Evolutionary conservation across 768 basidiomycete genomes (phyloP).

Genomic region (Trametes villosa): DNA sequence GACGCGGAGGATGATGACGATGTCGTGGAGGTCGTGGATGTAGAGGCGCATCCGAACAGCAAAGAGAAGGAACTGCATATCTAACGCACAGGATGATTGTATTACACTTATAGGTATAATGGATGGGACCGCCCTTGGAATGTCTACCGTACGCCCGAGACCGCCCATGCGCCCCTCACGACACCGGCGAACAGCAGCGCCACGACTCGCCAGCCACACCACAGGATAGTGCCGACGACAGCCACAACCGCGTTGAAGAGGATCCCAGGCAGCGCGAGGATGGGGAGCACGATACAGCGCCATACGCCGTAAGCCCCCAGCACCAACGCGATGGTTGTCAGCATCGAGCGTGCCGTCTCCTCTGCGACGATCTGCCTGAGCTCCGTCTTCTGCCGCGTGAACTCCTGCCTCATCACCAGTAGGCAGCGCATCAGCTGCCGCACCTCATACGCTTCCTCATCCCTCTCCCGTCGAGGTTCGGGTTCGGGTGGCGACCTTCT

Average conservation of each 20-base stretch:
- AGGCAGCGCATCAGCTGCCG: background rate
- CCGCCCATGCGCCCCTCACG: no score
- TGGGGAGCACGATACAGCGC: background rate
- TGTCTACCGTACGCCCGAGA: no score
- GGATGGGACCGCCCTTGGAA: no score
- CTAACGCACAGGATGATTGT: background rate
- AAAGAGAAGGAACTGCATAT: conserved; percentile 13
- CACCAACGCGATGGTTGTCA: background rate
- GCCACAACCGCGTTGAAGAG: background rate
- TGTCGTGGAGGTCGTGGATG: conserved; percentile 18
- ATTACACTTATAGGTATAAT: no score
- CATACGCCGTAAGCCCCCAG: background rate
- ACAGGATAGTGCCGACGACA: background rate
- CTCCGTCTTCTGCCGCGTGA: background rate
- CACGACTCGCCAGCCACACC: background rate
- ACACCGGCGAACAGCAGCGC: background rate
- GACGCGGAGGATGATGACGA: conserved; percentile 29
- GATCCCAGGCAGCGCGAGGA: background rate
- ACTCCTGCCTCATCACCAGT: background rate
- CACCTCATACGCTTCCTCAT: background rate
- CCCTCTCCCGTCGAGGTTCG: background rate
- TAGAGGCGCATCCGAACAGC: conserved; percentile 17
- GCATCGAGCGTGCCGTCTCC: background rate
- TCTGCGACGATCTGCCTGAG: background rate
- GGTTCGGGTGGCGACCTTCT: no score